phyloP scores from a whole-genome alignment of 768 basidiomycete species.

The Russula lepida region DNA sequence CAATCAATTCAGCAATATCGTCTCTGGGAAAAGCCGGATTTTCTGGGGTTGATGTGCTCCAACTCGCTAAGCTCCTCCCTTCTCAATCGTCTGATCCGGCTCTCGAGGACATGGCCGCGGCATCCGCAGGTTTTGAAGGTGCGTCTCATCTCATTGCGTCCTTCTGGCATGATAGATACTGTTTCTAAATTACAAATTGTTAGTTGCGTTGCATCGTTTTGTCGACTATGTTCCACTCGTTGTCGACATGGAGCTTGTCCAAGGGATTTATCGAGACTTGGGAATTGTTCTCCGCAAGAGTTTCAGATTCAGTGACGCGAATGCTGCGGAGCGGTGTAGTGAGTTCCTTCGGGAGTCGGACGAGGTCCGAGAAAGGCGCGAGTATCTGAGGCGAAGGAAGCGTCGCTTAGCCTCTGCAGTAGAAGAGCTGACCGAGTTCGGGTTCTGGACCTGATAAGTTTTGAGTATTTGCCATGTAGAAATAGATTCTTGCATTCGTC shows the following conservation, averaged over 20 bases:
- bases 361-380: neutral
- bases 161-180: neutral
- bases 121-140: constrained; percentile 19
- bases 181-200: neutral
- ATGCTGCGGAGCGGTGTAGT: constrained; percentile 4
- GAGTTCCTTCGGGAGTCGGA: neutral
- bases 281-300: neutral
- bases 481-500: neutral
- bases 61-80: constrained; percentile 7
- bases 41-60: neutral
- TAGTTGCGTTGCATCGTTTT: constrained; percentile 14
- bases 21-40: neutral
- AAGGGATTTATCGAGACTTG: constrained; percentile 1
- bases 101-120: constrained; percentile 15
- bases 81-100: neutral
- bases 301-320: constrained; percentile 4
- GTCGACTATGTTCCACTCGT: constrained; percentile 14
- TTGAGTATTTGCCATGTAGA: no score
- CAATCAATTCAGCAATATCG: neutral
- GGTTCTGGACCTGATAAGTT: neutral
- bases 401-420: neutral
- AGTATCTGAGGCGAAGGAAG: neutral
- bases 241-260: constrained; percentile 16
- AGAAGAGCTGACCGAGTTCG: neutral
- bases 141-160: neutral